These are phyloP conservation scores for Leccinum subtestaceum DNA, from an alignment of 768 basidiomycete species.

Conservation along the genomic window DNA sequence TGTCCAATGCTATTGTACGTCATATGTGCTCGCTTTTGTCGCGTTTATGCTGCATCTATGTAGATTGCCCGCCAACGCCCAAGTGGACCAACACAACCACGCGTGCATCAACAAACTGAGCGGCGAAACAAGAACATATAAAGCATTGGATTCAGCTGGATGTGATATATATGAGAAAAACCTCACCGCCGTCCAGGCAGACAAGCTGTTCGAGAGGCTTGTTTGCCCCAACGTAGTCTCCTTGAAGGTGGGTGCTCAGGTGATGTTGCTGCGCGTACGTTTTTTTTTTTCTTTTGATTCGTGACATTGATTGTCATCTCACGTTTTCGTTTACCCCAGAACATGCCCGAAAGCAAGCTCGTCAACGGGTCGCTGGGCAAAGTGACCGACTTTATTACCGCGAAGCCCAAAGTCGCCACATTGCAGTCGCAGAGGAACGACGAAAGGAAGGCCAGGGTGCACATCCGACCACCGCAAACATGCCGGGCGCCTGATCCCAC, in stretches of 20 bases:
- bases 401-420: too few relatives aligned
- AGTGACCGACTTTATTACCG: too few relatives aligned
- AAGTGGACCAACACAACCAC: constrained; percentile 27
- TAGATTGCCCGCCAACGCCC: constrained; percentile 28
- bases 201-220: constrained; percentile 42
- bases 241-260: constrained; percentile 72
- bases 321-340: constrained; percentile 21
- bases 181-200: constrained; percentile 31
- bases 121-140: constrained; percentile 35
- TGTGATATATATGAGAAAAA: constrained; percentile 36
- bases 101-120: constrained; percentile 17
- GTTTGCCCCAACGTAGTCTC: constrained; percentile 47
- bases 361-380: too few relatives aligned
- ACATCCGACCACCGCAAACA: too few relatives aligned
- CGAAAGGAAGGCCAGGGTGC: too few relatives aligned
- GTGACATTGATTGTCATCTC: background rate
- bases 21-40: too few relatives aligned
- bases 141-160: constrained; percentile 45
- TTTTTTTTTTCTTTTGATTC: background rate
- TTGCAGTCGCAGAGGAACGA: too few relatives aligned
- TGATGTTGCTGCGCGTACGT: constrained; percentile 56
- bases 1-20: too few relatives aligned
- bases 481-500: too few relatives aligned
- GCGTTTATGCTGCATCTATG: background rate
- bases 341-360: constrained; percentile 25